Evolutionary conservation across 208 protist species (phyloP).

Genomic region (Wallacemonas collosoma): DNA sequence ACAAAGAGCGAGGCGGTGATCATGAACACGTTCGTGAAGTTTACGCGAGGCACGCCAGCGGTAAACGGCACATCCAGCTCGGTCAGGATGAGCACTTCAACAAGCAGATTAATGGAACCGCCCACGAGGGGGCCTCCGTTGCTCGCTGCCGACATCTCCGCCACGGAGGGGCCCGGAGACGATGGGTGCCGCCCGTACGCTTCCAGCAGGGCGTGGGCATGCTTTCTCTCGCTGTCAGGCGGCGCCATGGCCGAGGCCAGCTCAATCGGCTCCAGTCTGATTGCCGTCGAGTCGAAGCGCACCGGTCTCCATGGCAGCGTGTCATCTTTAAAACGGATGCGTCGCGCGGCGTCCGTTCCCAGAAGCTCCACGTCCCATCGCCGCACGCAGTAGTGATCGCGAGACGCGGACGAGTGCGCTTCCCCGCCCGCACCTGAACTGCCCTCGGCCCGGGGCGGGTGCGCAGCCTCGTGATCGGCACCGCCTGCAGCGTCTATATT

Average conservation of each 20-base stretch:
- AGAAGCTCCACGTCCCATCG: slow-evolving; percentile 42
- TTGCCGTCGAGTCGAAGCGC: slow-evolving; percentile 36
- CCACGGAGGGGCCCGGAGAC: slow-evolving; percentile 1
- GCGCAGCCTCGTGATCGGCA: not conserved
- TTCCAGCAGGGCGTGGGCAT: not conserved
- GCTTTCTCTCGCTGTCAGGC: not conserved
- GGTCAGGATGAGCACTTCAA: slow-evolving; percentile 58
- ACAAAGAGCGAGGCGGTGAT: slow-evolving; percentile 65
- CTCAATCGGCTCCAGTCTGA: slow-evolving; percentile 48
- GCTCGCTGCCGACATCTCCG: not conserved
- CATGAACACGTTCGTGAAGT: slow-evolving; percentile 73
- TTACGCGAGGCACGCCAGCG: slow-evolving; percentile 45
- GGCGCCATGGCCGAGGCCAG: slow-evolving; percentile 1
- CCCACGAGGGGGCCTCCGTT: slow-evolving; percentile 33
- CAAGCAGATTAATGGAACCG: slow-evolving; percentile 57
- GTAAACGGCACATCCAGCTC: slow-evolving; percentile 61
- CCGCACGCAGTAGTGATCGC: not conserved
- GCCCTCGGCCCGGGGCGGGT: not conserved
- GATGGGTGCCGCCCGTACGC: slow-evolving; percentile 1
- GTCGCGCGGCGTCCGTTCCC: slow-evolving; percentile 41
- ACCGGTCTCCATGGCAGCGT: slow-evolving; percentile 65
- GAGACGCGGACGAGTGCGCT: not conserved
- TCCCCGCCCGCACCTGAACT: not conserved
- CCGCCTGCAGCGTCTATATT: no score
- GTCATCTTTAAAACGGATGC: slow-evolving; percentile 51